Base-by-base conservation (phyloP, 306 rosid species). In the Argentina anserina region DNA sequence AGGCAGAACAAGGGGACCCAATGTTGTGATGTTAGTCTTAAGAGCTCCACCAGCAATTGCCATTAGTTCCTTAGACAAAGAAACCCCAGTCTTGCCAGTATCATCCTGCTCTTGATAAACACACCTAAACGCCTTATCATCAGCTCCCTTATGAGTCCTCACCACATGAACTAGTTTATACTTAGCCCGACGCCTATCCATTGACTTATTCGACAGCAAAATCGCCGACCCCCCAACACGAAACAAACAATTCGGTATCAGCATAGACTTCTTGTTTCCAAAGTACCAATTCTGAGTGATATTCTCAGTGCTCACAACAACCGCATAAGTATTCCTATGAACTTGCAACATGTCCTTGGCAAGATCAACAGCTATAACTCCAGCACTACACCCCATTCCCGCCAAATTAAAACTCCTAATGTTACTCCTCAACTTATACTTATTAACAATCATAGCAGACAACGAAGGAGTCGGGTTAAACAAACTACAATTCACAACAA, bases 371-470 rank as follows among this genome's bases (percentile, higher is more conserved):
- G 92, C 92, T 46, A 85, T 87, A 33, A 89, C 85, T 6, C 96
- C 86, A 4, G 96, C 89, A 65, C 96, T 90, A 46, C 96, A 90
- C 18, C 96, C 92, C 96, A 90, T 90, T 0, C 96, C 94, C 4
- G 89, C 96, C 6, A 90, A 60, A 46, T 87, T 90, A 37, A 78
- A 85, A 52, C 87, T 87, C 43, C 65, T 82, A 10, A 87, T 67
- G 10, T 90, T 84, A 17, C 87, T 79, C 67, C 87, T 75, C 28
- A 84, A 28, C 62, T 87, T 87, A 25, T 87, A 87, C 71, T 77
- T 87, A 62, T 87, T 89, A 2, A 89, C 89, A 26, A 87, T 87
- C 85, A 87, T 84, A 8, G 96, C 85, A 0, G 92, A 85, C 29
- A 87, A 85, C 0, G 96, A 89, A 18, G 96, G 96, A 0, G 92